Base-by-base conservation (phyloP, 2,329 filamentous ascomycete species). In the Fusarium sp. region DNA sequence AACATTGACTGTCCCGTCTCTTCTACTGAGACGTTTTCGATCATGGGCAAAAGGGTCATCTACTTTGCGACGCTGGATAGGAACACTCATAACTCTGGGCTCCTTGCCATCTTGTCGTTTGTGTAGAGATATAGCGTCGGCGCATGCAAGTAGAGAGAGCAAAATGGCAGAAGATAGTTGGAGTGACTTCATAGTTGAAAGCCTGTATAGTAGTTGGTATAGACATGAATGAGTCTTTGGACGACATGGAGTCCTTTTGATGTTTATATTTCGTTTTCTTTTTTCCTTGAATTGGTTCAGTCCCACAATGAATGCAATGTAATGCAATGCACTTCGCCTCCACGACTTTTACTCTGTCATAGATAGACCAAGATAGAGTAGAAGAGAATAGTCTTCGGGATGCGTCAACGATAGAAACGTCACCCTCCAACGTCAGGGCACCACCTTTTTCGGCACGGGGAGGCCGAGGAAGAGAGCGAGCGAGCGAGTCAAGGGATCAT, bases 61-160 rank as follows among this genome's bases (percentile, higher is more conserved):
- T 42, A 84, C 69, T 18, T 57, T 54, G 32, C 71, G 71, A 20
- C 80, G 75, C 40, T 85, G 79, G 7, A 84, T 82, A 42, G 82
- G 73, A 61, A 88, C 72, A 52, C 77, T 77, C 52, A 89, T 76
- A 7, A 88, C 84, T 42, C 80, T 83, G 3, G 83, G 81, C 22
- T 75, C 64, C 20, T 59, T 16, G 11, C 71, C 78, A 64, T 80
- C 69, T 27, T 77, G 65, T 37, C 74, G 75, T 57, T 77, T 75
- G 14, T 68, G 73, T 25, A 82, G 49, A 22, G 71, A 63, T 37
- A 77, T 69, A 40, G 80, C 70, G 3, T 67, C 74, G 4, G 77
- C 64, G 11, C 67, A 56, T 40, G 76, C 61, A 48, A 78, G 63
- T 20, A 80, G 47, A 32, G 75, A 74, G 47, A 77, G 46, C 7